Evolutionary conservation across 257 asterid genomes (phyloP).

Genomic region (Solanum corneliomulleri): DNA sequence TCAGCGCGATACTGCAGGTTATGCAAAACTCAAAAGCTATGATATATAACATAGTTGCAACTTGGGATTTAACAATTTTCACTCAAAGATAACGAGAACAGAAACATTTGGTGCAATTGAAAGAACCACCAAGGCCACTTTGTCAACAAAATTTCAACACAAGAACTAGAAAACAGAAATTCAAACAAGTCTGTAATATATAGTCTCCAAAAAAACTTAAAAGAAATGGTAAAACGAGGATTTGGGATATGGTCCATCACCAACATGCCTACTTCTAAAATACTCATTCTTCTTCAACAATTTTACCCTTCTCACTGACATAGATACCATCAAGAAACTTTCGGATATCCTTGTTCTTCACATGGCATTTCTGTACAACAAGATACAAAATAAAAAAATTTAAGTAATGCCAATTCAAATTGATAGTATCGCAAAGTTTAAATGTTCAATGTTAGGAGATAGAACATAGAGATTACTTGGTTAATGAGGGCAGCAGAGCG

Average conservation of each 20-base stretch:
- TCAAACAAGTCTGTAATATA: neutral
- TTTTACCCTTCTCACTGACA: neutral
- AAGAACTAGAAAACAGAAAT: neutral
- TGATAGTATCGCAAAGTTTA: neutral
- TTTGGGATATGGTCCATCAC: neutral
- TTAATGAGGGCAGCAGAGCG: neutral
- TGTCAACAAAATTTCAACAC: neutral
- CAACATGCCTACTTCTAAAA: neutral
- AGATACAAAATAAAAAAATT: neutral
- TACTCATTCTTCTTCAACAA: neutral
- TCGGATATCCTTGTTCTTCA: constrained; percentile 4
- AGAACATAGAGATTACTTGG: neutral
- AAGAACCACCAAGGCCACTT: neutral
- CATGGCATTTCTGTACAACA: neutral
- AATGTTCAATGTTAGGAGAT: neutral
- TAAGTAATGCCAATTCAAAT: too few species aligned
- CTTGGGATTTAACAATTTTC: neutral
- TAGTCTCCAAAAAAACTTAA: neutral
- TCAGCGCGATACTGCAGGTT: neutral
- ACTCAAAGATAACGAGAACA: neutral
- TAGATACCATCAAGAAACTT: constrained; percentile 4
- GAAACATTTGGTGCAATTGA: neutral
- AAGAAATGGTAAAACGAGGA: neutral
- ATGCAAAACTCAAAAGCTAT: neutral
- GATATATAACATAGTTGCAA: neutral